A percentile compares a stretch with the other conserved stretches of the same genome.
Evolutionary conservation across 257 asterid genomes (phyloP).

Genomic region (Penstemon barbatus): DNA sequence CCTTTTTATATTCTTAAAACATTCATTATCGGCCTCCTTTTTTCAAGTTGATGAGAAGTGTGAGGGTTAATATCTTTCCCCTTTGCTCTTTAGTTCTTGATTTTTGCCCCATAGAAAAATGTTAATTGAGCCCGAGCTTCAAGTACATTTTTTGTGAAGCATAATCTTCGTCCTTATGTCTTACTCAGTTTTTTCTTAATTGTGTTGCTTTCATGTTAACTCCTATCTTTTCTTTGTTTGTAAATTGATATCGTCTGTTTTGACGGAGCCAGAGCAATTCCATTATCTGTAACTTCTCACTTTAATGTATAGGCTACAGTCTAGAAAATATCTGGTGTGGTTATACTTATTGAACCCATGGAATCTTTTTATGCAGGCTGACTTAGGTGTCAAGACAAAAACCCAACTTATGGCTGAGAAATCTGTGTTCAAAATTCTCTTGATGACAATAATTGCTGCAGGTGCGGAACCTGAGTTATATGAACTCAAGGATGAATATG

Average conservation of each 20-base stretch:
- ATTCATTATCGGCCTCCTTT: not conserved
- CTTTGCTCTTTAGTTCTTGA: conserved; percentile 6
- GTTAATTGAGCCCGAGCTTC: conserved; percentile 9
- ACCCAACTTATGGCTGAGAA: conserved; percentile 99
- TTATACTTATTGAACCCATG: conserved; percentile 14
- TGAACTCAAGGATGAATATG: conserved; percentile 83
- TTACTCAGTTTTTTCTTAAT: not conserved
- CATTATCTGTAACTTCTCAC: conserved; percentile 9
- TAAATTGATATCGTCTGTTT: conserved; percentile 14
- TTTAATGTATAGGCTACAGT: conserved; percentile 7
- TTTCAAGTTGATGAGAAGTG: conserved; percentile 5
- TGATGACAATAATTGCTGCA: conserved; percentile 93
- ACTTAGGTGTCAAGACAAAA: conserved; percentile 99
- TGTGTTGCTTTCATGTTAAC: not conserved
- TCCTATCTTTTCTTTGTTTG: conserved; percentile 6
- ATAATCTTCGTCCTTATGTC: not conserved
- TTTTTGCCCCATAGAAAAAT: not conserved
- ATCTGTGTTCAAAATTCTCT: conserved; percentile 89
- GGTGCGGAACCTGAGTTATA: conserved; percentile 83
- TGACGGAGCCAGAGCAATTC: conserved; percentile 15
- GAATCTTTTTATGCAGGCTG: conserved; percentile 68
- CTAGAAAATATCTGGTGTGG: not conserved
- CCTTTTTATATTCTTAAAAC: conserved; percentile 1
- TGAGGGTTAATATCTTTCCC: conserved; percentile 11
- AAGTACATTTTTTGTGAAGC: conserved; percentile 24